Evolutionary conservation across 768 basidiomycete genomes (phyloP), one percentile per base, ranked within the genome.

Genomic region (Cyathus striatus): DNA sequence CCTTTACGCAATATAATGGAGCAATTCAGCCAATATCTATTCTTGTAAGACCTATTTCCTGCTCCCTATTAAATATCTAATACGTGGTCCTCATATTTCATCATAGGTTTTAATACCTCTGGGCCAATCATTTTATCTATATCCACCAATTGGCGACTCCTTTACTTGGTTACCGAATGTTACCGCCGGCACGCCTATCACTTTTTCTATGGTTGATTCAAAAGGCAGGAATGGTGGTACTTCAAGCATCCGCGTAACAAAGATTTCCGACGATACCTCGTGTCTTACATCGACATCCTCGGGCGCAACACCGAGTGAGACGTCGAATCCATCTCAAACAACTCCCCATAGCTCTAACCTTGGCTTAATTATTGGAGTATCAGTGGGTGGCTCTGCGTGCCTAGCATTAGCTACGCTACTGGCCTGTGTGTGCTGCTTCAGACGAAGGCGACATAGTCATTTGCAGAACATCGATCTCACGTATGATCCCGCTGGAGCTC

Each of bases 121-220:
- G 14, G 57, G 59, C 14, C 46, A 45, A 37, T 58, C 54, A 5
- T 58, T 63, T 39, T 12, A 42, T 26, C 25, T 58, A 9, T 41
- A 48, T 25, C 48, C 58, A 2, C 51, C 54, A 4, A 10, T 36
- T 5, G 49, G 50, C 2, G 49, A 57, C 38, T 44, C 50, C 2
- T 63, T 58, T 40, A 43, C 22, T 23, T 60, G 59, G 59, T 46
- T 42, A 38, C 53, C 55, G 3, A 57, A 56, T 23, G 33, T 58
- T n/a, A 51, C 61, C 3, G 52, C 53, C 10, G 58, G 60, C 20
- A 57, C 55, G 2, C 45, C 48, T 6, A 47, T 57, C 23, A 14
- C 50, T 4, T 61, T 63, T 40, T 49, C 48, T 24, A 48, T 60
- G 41, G 49, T 45, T 17, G 61, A 63, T 44, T 43, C 61, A 4